Evolutionary conservation across 805 yeast species (phyloP), one percentile per base, ranked within the genome.

Genomic region (Candida andamanensis): DNA sequence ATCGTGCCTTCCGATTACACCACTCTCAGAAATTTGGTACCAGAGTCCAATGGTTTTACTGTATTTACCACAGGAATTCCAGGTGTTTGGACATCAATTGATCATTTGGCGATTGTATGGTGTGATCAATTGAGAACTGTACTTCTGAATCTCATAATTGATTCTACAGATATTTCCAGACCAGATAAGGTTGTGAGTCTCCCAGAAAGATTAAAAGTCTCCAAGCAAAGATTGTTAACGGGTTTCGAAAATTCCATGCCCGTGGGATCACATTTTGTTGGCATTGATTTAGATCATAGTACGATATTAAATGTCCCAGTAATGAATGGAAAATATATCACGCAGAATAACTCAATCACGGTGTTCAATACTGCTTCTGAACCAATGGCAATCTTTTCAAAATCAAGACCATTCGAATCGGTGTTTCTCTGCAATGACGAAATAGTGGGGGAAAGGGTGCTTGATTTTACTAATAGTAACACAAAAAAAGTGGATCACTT

Each of bases 51-150:
- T 46, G 97, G 97, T 0, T 78, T 90, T 39, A 78, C 94, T 0
- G 84, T 81, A 0, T 85, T 76, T 45, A 75, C 96, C 0, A 78
- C 92, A 0, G 89, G 95, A 1, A 81, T 90, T 8, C 95, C 95
- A 0, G 71, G 69, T 2, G 96, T 90, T 1, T 90, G 97, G 95
- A 79, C 95, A 1, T 83, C 96, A 1, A 78, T 87, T 24, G 97
- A 90, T 55, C 98, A 90, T 59, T 68, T 86, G 42, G 97, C 97
- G 1, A 79, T 92, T 29, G 95, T 90, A 2, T 90, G 98, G 98
- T 90, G 98, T 57, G 84, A 79, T 39, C 97, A 90, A 54, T 59
- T 89, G 23, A 69, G 97, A 32, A 65, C 72, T 32, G 73, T 69
- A 11, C 42, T 90, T 2, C 80, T 85, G 6, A 59, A 60, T 30